These are phyloP conservation scores for Drosera capensis DNA, from an alignment of 148 eudicot species.

Conservation along the genomic window DNA sequence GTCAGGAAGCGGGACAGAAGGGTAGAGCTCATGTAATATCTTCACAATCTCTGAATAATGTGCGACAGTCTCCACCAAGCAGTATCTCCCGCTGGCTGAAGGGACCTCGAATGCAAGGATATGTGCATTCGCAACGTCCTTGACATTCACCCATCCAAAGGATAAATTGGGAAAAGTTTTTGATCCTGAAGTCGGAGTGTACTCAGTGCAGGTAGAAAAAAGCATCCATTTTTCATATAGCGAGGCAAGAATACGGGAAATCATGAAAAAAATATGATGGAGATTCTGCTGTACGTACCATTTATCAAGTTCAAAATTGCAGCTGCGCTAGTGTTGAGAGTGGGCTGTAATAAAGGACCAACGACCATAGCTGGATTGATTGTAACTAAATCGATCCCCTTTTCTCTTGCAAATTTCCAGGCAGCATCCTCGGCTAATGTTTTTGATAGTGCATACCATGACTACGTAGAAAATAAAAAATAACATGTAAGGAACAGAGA, in stretches of 20 bases:
- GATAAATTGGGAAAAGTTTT: conserved; percentile 22
- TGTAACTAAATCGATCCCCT: conserved; percentile 35
- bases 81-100: conserved; percentile 44
- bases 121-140: conserved; percentile 51
- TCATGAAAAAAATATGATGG: no score
- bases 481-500: background rate
- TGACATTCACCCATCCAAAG: conserved; percentile 42
- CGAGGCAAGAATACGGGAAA: no score
- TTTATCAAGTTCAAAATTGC: conserved; percentile 16
- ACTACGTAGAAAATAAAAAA: background rate
- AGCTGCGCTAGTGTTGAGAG: conserved; percentile 27
- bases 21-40: conserved; percentile 40
- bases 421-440: conserved; percentile 53
- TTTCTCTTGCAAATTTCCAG: conserved; percentile 38
- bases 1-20: conserved; percentile 39
- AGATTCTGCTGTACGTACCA: no score
- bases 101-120: conserved; percentile 40
- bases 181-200: conserved; percentile 15
- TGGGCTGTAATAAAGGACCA: conserved; percentile 42
- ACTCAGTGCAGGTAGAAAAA: no score
- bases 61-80: conserved; percentile 28
- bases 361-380: conserved; percentile 35
- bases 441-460: conserved; percentile 19
- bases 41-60: conserved; percentile 33
- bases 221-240: no score